Conservation (phyloP, 257 asterid genomes). For the Dorcoceras hygrometricum region DNA sequence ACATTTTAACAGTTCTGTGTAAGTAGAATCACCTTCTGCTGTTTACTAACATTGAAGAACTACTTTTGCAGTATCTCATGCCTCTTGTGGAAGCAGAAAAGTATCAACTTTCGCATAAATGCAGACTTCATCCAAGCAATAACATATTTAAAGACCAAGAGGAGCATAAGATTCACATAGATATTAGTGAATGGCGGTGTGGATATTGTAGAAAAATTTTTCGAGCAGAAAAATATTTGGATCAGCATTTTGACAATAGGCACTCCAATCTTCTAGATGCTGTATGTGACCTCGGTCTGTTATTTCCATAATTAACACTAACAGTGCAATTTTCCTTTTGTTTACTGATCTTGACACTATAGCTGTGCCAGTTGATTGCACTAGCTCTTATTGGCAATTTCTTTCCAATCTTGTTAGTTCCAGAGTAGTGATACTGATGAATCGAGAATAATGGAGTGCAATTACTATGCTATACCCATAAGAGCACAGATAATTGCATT, state of each 20-base stretch:
- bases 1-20: background rate
- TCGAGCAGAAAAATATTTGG: slow-evolving; percentile 77
- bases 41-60: slow-evolving; percentile 20
- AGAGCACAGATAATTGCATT: background rate
- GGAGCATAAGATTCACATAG: slow-evolving; percentile 77
- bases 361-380: slow-evolving; percentile 7
- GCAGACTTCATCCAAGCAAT: slow-evolving; percentile 78
- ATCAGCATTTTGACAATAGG: slow-evolving; percentile 92
- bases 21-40: slow-evolving; percentile 5
- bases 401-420: slow-evolving; percentile 10
- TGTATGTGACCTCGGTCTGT: slow-evolving; percentile 45
- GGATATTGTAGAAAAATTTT: slow-evolving; percentile 87
- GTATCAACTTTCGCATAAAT: slow-evolving; percentile 57
- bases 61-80: slow-evolving; percentile 65
- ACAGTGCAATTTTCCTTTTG: slow-evolving; percentile 15
- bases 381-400: background rate
- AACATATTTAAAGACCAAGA: slow-evolving; percentile 91
- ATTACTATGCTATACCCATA: too few species aligned
- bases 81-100: slow-evolving; percentile 73
- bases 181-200: slow-evolving; percentile 83
- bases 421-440: too few species aligned
- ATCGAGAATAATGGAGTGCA: background rate
- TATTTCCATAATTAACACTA: slow-evolving; percentile 8
- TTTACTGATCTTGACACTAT: background rate
- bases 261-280: slow-evolving; percentile 76